These are phyloP conservation scores for Epichloe sp. DNA, from an alignment of 2,329 filamentous ascomycete species.

Conservation along the genomic window DNA sequence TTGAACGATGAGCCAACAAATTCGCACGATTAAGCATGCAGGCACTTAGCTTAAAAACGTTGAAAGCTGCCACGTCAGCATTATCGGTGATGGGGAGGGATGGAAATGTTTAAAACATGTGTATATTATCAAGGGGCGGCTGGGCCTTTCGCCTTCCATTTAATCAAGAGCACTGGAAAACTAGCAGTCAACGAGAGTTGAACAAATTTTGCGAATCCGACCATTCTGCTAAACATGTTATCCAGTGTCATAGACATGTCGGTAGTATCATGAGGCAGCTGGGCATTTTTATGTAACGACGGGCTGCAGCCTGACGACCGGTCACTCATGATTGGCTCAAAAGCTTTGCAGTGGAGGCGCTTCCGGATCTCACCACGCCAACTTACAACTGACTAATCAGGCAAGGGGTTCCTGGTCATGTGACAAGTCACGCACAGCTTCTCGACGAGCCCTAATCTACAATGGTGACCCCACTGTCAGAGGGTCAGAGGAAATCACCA, in stretches of 20 bases:
- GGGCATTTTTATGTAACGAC: too few relatives aligned
- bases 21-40: not conserved
- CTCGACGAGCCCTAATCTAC: slow-evolving; percentile 17
- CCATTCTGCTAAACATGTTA: not conserved
- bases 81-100: not conserved
- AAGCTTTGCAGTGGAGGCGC: not conserved
- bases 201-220: not conserved
- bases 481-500: slow-evolving; percentile 14
- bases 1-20: slow-evolving; percentile 8
- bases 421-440: slow-evolving; percentile 10
- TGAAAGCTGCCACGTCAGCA: not conserved
- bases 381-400: not conserved
- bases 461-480: slow-evolving; percentile 9
- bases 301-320: not conserved
- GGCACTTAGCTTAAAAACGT: not conserved
- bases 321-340: not conserved
- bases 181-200: slow-evolving; percentile 2
- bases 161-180: slow-evolving; percentile 8
- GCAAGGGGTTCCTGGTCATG: slow-evolving; percentile 8
- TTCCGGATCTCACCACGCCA: not conserved
- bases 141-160: not conserved
- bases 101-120: not conserved
- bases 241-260: not conserved
- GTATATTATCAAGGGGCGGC: slow-evolving; percentile 3
- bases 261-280: too few relatives aligned